Percentiles rank a stretch among this genome's conserved stretches.
Conservation (phyloP, 2,329 filamentous ascomycete genomes). For the Ophiostoma pallidulum region DNA sequence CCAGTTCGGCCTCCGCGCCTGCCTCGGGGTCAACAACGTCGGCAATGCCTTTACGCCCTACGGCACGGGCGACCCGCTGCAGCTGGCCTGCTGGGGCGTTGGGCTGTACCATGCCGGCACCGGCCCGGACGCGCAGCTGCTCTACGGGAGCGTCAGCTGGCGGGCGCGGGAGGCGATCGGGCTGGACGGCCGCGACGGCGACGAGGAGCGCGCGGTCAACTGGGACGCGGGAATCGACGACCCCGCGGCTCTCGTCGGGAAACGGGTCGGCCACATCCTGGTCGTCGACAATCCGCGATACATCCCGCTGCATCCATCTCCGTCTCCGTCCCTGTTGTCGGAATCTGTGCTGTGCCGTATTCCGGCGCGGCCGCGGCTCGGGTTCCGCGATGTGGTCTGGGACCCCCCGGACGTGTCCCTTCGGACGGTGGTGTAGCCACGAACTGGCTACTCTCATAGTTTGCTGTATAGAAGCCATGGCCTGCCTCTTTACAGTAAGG, state of each 20-base stretch:
- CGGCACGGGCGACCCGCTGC: constrained; percentile 56
- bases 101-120: constrained; percentile 61
- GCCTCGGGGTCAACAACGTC: constrained; percentile 61
- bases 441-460: constrained; percentile 6
- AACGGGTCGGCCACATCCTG: constrained; percentile 17
- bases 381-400: constrained; percentile 29
- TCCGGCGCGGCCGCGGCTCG: constrained; percentile 22
- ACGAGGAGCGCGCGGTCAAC: neutral
- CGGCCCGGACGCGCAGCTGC: constrained; percentile 43
- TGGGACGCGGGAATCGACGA: neutral
- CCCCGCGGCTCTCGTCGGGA: neutral
- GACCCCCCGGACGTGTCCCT: constrained; percentile 25
- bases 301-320: constrained; percentile 16
- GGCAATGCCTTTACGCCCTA: constrained; percentile 67
- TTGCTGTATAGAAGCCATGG: neutral
- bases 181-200: constrained; percentile 9
- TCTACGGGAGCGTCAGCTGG: constrained; percentile 37
- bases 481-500: no score
- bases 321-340: neutral
- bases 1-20: constrained; percentile 46
- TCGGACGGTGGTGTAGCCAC: constrained; percentile 19
- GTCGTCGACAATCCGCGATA: constrained; percentile 20
- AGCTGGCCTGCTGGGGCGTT: constrained; percentile 52
- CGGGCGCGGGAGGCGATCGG: constrained; percentile 28
- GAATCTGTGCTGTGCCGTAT: neutral